Evolutionary conservation across 192 early-diverging fungal species (phyloP).

Genomic region (Spizellomyces sp.): DNA sequence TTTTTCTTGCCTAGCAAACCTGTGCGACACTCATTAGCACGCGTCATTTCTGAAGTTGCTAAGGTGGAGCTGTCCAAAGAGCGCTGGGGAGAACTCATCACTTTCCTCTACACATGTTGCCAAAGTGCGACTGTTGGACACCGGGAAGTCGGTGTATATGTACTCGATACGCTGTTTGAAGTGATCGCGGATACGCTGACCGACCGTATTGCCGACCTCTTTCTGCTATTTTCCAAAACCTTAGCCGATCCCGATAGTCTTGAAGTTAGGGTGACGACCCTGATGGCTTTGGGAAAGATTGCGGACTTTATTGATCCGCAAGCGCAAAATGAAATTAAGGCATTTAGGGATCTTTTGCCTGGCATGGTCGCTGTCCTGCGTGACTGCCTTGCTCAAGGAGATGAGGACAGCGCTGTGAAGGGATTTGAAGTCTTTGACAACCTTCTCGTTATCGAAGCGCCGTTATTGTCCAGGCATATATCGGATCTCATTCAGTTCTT

Average conservation of each 20-base stretch:
- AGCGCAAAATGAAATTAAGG: conserved; percentile 66
- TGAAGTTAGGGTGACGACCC: conserved; percentile 75
- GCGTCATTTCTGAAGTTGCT: conserved; percentile 88
- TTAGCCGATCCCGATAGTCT: conserved; percentile 84
- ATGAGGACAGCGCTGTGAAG: conserved; percentile 75
- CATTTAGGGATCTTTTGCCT: conserved; percentile 76
- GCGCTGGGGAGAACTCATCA: conserved; percentile 77
- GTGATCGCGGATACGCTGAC: conserved; percentile 72
- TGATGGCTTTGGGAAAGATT: conserved; percentile 76
- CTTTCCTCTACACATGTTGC: conserved; percentile 81
- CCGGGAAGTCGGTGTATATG: conserved; percentile 85
- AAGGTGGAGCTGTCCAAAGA: conserved; percentile 76
- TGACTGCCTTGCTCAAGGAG: conserved; percentile 69
- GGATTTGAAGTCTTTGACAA: conserved; percentile 89
- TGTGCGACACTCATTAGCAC: conserved; percentile 77
- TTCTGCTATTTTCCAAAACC: conserved; percentile 73
- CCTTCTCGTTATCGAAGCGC: conserved; percentile 72
- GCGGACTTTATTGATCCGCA: conserved; percentile 80
- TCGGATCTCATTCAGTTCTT: conserved; percentile 82
- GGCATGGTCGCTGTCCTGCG: conserved; percentile 84
- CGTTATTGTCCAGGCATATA: conserved; percentile 78
- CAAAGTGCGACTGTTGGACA: conserved; percentile 70
- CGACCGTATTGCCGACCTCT: conserved; percentile 64
- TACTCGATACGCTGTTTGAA: conserved; percentile 86
- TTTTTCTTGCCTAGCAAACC: conserved; percentile 47